Evolutionary conservation across 108 stramenopile species (phyloP).

Genomic region (Cyclotella atomus): DNA sequence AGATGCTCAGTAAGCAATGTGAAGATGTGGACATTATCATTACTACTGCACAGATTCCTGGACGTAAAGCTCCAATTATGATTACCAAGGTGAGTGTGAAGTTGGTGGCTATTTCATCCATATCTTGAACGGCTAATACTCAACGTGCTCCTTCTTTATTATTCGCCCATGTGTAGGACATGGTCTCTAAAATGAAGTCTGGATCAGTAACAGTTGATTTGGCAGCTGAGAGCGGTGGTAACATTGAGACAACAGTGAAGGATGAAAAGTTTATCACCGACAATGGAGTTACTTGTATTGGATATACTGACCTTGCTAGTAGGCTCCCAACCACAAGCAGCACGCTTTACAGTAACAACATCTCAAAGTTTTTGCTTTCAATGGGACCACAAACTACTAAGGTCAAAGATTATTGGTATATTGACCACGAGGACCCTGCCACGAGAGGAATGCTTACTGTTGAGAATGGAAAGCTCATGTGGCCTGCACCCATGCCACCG

Average conservation of each 20-base stretch:
- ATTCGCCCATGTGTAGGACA: constrained; percentile 53
- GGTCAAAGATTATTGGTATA: constrained; percentile 62
- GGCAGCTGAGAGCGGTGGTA: constrained; percentile 98
- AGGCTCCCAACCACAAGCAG: constrained; percentile 95
- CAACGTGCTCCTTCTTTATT: too few relatives aligned
- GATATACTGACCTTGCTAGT: constrained; percentile 97
- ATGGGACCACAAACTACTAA: constrained; percentile 78
- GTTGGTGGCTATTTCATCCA: background rate
- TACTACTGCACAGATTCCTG: constrained; percentile 99
- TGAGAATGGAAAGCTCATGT: constrained; percentile 90
- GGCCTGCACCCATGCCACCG: constrained; percentile 90
- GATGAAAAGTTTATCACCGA: constrained; percentile 85
- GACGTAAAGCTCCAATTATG: constrained; percentile 94
- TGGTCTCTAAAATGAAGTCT: constrained; percentile 95
- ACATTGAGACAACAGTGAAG: constrained; percentile 94
- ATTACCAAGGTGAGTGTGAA: constrained; percentile 76
- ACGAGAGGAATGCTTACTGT: constrained; percentile 92
- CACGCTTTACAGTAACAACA: constrained; percentile 95
- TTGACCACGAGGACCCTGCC: constrained; percentile 91
- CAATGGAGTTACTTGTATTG: constrained; percentile 95
- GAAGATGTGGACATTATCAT: constrained; percentile 97
- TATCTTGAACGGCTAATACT: too few relatives aligned
- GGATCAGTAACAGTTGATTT: constrained; percentile 98
- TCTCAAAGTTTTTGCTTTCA: constrained; percentile 90
- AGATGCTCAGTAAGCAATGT: constrained; percentile 91